Evolutionary conservation across 257 asterid species (phyloP).

Genomic region (Solanum ossicruentum): DNA sequence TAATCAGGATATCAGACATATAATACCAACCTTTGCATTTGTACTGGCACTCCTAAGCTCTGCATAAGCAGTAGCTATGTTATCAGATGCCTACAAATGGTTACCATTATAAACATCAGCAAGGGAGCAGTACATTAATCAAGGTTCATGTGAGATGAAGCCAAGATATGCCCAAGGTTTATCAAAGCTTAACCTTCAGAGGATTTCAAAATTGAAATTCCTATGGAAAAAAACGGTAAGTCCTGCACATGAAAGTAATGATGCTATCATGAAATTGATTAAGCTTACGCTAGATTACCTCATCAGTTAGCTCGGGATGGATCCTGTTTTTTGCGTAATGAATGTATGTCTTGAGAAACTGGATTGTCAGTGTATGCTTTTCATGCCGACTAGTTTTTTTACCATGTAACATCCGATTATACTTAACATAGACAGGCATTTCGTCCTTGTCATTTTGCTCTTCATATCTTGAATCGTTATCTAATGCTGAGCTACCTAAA

Average conservation of each 20-base stretch:
- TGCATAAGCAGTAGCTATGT: conserved; percentile 82
- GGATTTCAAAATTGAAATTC: background rate
- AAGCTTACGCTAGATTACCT: conserved; percentile 31
- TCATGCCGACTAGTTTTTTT: conserved; percentile 42
- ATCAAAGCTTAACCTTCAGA: background rate
- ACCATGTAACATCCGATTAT: conserved; percentile 84
- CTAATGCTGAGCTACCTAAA: conserved; percentile 37
- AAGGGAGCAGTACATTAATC: background rate
- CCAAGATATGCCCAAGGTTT: background rate
- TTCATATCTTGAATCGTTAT: conserved; percentile 37
- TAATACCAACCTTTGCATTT: conserved; percentile 53
- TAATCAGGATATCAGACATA: background rate
- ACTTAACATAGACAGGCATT: conserved; percentile 64
- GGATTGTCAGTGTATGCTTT: conserved; percentile 68
- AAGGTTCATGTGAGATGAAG: background rate
- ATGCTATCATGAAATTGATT: background rate
- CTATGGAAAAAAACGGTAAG: background rate
- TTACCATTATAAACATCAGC: conserved; percentile 9
- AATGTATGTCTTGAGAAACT: conserved; percentile 83
- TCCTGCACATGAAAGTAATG: background rate
- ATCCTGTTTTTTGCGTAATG: conserved; percentile 81
- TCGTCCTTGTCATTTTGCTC: conserved; percentile 61
- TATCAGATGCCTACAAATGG: conserved; percentile 71
- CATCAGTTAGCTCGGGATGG: conserved; percentile 93
- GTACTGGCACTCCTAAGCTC: conserved; percentile 87